phyloP scores from a whole-genome alignment of 140 eudicot species.

The Oenanthe javanica region DNA sequence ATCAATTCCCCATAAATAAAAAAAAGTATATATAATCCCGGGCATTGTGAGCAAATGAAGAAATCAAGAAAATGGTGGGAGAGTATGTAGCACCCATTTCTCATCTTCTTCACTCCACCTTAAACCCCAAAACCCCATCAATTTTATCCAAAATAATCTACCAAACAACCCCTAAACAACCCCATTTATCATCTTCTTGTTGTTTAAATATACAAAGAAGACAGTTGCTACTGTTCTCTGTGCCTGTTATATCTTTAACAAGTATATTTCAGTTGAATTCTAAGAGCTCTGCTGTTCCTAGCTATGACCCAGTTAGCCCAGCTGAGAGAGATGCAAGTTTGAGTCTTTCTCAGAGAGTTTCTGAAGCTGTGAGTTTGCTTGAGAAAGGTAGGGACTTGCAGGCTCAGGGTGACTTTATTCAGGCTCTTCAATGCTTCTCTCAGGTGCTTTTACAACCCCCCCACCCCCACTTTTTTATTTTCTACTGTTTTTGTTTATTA shows the following conservation, averaged over 20 bases:
- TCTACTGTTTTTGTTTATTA: not conserved
- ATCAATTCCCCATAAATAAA: too few species aligned
- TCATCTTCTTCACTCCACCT: slow-evolving; percentile 25
- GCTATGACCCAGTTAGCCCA: slow-evolving; percentile 28
- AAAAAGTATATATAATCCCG: not conserved
- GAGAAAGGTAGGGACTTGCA: slow-evolving; percentile 44
- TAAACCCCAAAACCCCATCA: slow-evolving; percentile 1
- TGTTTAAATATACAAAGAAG: slow-evolving; percentile 27
- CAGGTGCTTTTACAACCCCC: slow-evolving; percentile 17
- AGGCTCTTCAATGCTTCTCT: slow-evolving; percentile 44
- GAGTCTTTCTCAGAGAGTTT: slow-evolving; percentile 32
- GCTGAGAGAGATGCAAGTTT: slow-evolving; percentile 40
- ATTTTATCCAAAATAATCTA: not conserved
- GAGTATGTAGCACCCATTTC: slow-evolving; percentile 36
- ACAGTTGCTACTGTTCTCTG: slow-evolving; percentile 28
- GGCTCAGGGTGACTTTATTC: slow-evolving; percentile 42
- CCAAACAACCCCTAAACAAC: slow-evolving; percentile 15
- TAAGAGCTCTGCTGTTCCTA: slow-evolving; percentile 16
- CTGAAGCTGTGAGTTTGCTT: slow-evolving; percentile 41
- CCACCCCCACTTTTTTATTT: not conserved
- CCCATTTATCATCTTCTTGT: slow-evolving; percentile 14
- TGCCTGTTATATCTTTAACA: slow-evolving; percentile 21
- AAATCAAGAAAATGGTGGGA: slow-evolving; percentile 29
- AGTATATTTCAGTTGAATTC: slow-evolving; percentile 6
- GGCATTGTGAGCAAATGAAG: not conserved